Evolutionary conservation across 345 rosid species (phyloP), one percentile per base, ranked within the genome.

Genomic region (Lepidium didymum): DNA sequence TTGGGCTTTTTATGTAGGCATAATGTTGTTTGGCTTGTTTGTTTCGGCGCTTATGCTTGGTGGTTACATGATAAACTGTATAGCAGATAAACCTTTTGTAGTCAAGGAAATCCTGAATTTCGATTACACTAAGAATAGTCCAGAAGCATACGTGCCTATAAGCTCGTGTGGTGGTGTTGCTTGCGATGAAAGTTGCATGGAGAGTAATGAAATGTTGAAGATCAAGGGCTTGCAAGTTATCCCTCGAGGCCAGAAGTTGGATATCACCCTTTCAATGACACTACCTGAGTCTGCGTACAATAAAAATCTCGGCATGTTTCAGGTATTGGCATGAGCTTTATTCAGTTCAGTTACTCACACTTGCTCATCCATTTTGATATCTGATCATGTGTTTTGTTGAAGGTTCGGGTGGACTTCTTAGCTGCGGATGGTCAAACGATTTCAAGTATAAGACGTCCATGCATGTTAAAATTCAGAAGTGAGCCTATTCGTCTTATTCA

Each of bases 261-360:
- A 60, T 35, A 21, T 71, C 68, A 33, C 53, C 27, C 69, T 76
- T 54, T 60, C 69, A 3, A 65, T 76, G 76, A 76, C 80, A 3
- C 46, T 94, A 74, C 99, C 99, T 0, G 97, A 90, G 79, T 94
- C 96, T 0, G 80, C 67, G 29, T 90, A 93, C 59, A 93, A 93
- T 79, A 81, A 80, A 80, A 79, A 83, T 38, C 96, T 90, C 68
- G 95, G 97, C 73, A 73, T 86, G 65, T 93, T 90, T 80, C 96
- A 93, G 96, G 98, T 90, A 79, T 34, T 56, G 12, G 6, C 57
- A 14, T 61, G 1, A 67, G 62, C 49, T 29, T 29, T 29, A 29
- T 29, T 29, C 33, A 29, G 1, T 29, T 29, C 33, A 29, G 33
- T 29, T 29, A 29, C 15, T 27, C 53, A 47, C 16, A 12, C 2